Evolutionary conservation across 1,139 yeast species (phyloP).

Genomic region (Oligophagozyma castellii): DNA sequence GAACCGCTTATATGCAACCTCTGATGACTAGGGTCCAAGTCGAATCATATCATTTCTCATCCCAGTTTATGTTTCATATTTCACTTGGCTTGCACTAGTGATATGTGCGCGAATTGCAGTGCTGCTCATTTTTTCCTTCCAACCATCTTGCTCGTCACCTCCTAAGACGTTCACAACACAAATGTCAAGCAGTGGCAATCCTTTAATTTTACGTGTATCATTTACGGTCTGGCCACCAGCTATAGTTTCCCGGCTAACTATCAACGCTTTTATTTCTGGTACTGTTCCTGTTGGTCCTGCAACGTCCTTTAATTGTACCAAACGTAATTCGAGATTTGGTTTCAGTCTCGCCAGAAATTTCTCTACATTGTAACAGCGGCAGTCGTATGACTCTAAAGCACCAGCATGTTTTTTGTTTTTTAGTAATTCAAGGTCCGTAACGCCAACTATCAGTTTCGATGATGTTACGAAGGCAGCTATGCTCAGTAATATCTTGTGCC

Average conservation of each 20-base stretch:
- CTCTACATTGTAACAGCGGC: conserved; percentile 35
- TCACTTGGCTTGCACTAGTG: too few relatives aligned
- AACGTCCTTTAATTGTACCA: conserved; percentile 60
- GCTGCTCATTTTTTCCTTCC: conserved; percentile 73
- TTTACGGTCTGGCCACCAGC: conserved; percentile 68
- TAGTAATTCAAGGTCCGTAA: conserved; percentile 69
- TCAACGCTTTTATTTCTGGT: conserved; percentile 60
- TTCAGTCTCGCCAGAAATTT: conserved; percentile 36
- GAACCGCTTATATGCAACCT: too few relatives aligned
- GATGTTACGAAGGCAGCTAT: conserved; percentile 52
- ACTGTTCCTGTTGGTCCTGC: conserved; percentile 92
- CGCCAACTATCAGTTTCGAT: conserved; percentile 53
- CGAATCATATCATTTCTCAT: too few relatives aligned
- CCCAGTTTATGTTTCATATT: too few relatives aligned
- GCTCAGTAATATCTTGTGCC: conserved; percentile 77
- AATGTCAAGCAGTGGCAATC: conserved; percentile 40
- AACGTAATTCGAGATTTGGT: conserved; percentile 31
- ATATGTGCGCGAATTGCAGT: too few relatives aligned
- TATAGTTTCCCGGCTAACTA: conserved; percentile 68
- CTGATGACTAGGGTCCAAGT: too few relatives aligned
- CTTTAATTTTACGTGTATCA: conserved; percentile 41
- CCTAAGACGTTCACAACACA: conserved; percentile 63
- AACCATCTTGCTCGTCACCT: conserved; percentile 39
- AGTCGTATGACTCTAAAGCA: conserved; percentile 43
- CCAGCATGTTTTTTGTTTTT: conserved; percentile 63